Percentiles rank a stretch among this genome's conserved stretches.
Evolutionary conservation across 768 basidiomycete species (phyloP).

Genomic region (Ramaria sp.): DNA sequence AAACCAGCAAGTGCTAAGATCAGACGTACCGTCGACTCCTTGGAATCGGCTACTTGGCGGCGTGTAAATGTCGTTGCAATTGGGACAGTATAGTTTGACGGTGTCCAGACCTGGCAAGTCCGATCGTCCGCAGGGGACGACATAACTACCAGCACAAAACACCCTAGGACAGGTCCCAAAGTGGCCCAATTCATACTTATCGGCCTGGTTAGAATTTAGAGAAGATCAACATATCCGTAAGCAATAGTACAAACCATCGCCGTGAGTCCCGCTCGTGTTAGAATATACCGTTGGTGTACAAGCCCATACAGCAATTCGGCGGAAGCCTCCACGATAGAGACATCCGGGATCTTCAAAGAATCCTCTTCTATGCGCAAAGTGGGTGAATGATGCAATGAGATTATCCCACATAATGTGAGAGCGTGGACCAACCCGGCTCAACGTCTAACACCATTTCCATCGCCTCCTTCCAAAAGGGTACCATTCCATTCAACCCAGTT

Average conservation of each 20-base stretch:
- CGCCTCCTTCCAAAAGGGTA: constrained; percentile 99
- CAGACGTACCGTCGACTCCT: constrained; percentile 78
- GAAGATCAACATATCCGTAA: constrained; percentile 13
- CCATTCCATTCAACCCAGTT: constrained; percentile 89
- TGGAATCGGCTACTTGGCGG: constrained; percentile 94
- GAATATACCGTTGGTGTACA: constrained; percentile 94
- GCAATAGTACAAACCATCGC: constrained; percentile 60
- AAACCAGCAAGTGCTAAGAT: constrained; percentile 1
- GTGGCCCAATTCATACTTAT: constrained; percentile 86
- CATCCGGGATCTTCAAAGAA: constrained; percentile 91
- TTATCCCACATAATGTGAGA: constrained; percentile 15
- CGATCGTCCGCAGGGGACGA: constrained; percentile 90
- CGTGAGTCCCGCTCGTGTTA: constrained; percentile 88
- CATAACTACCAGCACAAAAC: constrained; percentile 78
- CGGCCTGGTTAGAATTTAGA: constrained; percentile 44
- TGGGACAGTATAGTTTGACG: constrained; percentile 96
- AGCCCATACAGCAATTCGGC: constrained; percentile 96
- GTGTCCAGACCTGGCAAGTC: constrained; percentile 96
- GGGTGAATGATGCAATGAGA: constrained; percentile 8
- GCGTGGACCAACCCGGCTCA: constrained; percentile 70
- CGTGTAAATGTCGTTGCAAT: constrained; percentile 93
- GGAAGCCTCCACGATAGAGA: constrained; percentile 95
- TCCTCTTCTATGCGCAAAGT: constrained; percentile 43
- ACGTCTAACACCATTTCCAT: constrained; percentile 99
- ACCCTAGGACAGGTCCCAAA: constrained; percentile 96